These are phyloP conservation scores for Forsythia viridissima DNA, from an alignment of 257 asterid genomes.

Conservation along the genomic window DNA sequence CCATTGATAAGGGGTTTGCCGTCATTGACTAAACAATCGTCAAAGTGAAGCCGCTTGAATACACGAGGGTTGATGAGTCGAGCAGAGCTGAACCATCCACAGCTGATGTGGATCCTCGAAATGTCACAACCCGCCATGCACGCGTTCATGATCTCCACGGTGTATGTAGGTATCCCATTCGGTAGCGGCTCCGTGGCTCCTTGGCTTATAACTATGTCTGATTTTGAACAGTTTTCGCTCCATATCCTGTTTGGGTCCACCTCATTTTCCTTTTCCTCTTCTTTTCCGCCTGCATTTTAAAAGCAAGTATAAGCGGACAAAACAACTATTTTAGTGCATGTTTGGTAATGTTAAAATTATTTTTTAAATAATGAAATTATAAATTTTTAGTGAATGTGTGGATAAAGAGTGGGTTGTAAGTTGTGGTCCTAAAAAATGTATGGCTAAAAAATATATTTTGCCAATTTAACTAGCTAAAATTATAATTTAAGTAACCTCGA, in stretches of 20 bases:
- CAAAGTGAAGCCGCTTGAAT: constrained; percentile 65
- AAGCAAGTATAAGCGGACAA: not conserved
- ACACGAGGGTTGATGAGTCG: constrained; percentile 70
- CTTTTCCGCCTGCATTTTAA: constrained; percentile 8
- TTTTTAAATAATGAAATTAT: too few species aligned
- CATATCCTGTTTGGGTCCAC: constrained; percentile 76
- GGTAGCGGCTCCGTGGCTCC: constrained; percentile 79
- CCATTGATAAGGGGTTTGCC: constrained; percentile 76
- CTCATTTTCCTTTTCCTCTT: constrained; percentile 8
- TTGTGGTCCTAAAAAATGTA: too few species aligned
- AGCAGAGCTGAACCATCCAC: constrained; percentile 98
- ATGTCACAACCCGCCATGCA: constrained; percentile 67
- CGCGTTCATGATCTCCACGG: constrained; percentile 80
- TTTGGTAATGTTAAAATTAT: too few species aligned
- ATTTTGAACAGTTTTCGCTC: constrained; percentile 72
- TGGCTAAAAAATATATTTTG: too few species aligned
- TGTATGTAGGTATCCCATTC: constrained; percentile 82
- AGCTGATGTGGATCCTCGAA: constrained; percentile 61
- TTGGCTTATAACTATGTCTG: constrained; percentile 74
- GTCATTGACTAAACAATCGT: constrained; percentile 78
- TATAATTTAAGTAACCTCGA: too few species aligned
- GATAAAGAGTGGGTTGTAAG: too few species aligned
- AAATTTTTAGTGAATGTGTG: too few species aligned
- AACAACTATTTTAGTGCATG: not conserved
- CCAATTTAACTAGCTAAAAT: too few species aligned